Conservation (phyloP, 1,284 basidiomycete genomes). For the Apiotrichum mycotoxinovorans region DNA sequence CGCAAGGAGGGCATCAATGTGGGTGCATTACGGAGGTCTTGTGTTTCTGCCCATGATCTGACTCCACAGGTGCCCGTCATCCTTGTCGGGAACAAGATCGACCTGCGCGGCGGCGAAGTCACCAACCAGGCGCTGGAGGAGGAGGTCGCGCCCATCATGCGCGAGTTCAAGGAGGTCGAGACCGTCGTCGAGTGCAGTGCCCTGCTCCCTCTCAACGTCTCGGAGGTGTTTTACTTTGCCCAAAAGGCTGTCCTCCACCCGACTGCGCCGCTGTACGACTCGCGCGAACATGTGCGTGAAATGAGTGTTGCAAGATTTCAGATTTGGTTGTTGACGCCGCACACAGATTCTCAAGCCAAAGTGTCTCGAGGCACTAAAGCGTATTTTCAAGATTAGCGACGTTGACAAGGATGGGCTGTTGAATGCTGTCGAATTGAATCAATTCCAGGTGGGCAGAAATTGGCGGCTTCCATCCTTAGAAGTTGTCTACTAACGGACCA, state of each 20-base stretch:
- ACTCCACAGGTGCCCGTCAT: conserved; percentile 86
- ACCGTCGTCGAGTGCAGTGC: conserved; percentile 97
- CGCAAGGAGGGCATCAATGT: conserved; percentile 92
- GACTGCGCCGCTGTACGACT: conserved; percentile 95
- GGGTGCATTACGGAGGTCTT: no score
- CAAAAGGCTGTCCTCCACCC: conserved; percentile 98
- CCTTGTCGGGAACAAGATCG: conserved; percentile 97
- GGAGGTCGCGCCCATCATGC: conserved; percentile 92
- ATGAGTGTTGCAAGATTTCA: background rate
- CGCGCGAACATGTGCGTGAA: conserved; percentile 79
- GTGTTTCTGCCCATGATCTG: background rate
- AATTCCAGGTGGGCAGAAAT: conserved; percentile 78
- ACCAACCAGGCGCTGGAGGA: conserved; percentile 93
- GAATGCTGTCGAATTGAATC: conserved; percentile 87
- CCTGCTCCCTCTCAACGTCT: conserved; percentile 82
- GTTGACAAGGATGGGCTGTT: conserved; percentile 89
- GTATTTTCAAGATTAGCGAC: conserved; percentile 96
- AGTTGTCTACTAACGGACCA: background rate
- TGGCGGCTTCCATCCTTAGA: no score
- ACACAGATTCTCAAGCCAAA: conserved; percentile 68
- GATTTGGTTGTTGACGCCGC: background rate
- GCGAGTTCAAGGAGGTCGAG: conserved; percentile 98
- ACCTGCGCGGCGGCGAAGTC: conserved; percentile 84
- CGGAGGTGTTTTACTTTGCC: conserved; percentile 98
- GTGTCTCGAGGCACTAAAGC: conserved; percentile 78